These are phyloP conservation scores for Solanum hybrid DNA, from an alignment of 305 asterid genomes.

Conservation along the genomic window DNA sequence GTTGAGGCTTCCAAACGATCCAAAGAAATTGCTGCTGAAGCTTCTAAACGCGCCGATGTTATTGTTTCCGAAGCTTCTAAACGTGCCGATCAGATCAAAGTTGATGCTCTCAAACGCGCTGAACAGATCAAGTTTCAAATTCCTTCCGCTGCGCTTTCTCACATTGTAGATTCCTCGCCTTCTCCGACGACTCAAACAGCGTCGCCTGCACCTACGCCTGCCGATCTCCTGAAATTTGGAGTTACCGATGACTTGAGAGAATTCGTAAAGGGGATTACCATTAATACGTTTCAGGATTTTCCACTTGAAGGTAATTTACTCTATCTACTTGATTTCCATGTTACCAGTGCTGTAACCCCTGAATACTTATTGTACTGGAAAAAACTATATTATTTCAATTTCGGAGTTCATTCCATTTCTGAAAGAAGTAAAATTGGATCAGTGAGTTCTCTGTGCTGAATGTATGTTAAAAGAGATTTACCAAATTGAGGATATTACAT, in stretches of 20 bases:
- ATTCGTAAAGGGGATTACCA: conserved; percentile 61
- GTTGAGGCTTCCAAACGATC: conserved; percentile 84
- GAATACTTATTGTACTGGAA: background rate
- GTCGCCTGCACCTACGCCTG: conserved; percentile 7
- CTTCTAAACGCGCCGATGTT: conserved; percentile 9
- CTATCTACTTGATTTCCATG: background rate
- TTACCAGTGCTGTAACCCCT: background rate
- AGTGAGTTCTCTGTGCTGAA: background rate
- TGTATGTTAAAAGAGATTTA: background rate
- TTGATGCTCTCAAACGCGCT: background rate
- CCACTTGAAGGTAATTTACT: conserved; percentile 55
- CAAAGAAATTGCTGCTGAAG: conserved; percentile 45
- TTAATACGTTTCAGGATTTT: conserved; percentile 69
- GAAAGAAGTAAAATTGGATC: background rate
- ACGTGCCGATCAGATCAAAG: background rate
- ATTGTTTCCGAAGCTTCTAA: background rate
- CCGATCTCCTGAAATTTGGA: conserved; percentile 64
- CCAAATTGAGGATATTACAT: background rate
- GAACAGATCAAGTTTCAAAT: conserved; percentile 32
- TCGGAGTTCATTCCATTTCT: background rate
- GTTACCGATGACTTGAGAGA: conserved; percentile 72
- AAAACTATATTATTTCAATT: background rate
- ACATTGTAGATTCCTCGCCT: conserved; percentile 30
- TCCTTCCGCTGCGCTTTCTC: conserved; percentile 37
- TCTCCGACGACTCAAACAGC: conserved; percentile 9